These are phyloP conservation scores for Cardiospermum halicacabum DNA, from an alignment of 345 rosid genomes.

Conservation along the genomic window DNA sequence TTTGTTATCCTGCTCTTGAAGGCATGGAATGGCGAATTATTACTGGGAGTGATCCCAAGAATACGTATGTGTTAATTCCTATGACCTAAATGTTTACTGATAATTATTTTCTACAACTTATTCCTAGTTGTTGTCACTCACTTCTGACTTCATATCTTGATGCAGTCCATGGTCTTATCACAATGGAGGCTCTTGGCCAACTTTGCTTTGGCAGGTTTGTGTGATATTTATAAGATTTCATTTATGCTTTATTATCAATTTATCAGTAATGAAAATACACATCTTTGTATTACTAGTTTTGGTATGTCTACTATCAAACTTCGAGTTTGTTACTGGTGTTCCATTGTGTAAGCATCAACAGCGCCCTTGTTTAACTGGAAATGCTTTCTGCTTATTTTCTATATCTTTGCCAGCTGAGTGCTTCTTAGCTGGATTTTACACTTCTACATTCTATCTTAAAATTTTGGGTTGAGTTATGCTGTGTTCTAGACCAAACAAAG, in stretches of 20 bases:
- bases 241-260: not conserved
- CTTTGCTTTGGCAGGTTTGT: slow-evolving; percentile 95
- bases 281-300: not conserved
- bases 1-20: slow-evolving; percentile 82
- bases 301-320: not conserved
- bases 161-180: slow-evolving; percentile 96
- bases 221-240: slow-evolving; percentile 4
- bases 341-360: not conserved
- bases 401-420: not conserved
- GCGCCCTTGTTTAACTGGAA: not conserved
- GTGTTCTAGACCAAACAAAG: not conserved
- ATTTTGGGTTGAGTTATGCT: not conserved
- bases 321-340: not conserved
- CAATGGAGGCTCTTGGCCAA: slow-evolving; percentile 96
- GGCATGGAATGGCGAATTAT: slow-evolving; percentile 86
- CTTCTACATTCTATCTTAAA: not conserved
- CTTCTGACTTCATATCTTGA: slow-evolving; percentile 19
- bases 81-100: not conserved
- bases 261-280: no score
- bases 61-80: slow-evolving; percentile 48
- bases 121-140: slow-evolving; percentile 6
- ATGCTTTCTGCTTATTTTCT: not conserved
- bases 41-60: slow-evolving; percentile 91
- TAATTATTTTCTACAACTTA: not conserved
- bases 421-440: not conserved